phyloP scores from a whole-genome alignment of 2,329 filamentous ascomycete species.

The Penicillium sp. region DNA sequence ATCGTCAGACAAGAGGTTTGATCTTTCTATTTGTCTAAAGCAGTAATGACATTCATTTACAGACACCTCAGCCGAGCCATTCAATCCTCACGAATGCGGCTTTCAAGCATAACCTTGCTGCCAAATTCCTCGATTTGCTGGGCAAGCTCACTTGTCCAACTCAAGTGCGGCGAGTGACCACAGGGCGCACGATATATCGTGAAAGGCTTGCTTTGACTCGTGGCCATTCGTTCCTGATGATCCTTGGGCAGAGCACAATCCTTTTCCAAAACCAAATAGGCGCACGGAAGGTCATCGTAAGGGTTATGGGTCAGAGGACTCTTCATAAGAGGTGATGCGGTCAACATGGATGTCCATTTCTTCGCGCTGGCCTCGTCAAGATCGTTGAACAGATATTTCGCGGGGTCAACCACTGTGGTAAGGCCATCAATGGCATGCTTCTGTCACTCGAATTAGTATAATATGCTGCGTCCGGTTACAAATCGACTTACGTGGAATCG shows the following conservation, averaged over 20 bases:
- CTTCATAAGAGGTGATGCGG: slow-evolving; percentile 26
- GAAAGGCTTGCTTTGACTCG: slow-evolving; percentile 23
- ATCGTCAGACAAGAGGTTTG: too few relatives aligned
- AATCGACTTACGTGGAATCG: slow-evolving; percentile 26
- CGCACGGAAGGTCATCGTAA: slow-evolving; percentile 32
- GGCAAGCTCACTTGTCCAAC: slow-evolving; percentile 29
- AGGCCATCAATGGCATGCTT: slow-evolving; percentile 22
- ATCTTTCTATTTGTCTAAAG: not conserved
- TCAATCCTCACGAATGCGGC: not conserved
- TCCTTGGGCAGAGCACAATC: slow-evolving; percentile 30
- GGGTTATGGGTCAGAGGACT: slow-evolving; percentile 32
- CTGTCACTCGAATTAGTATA: not conserved
- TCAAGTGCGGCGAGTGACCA: slow-evolving; percentile 35
- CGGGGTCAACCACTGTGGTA: slow-evolving; percentile 23
- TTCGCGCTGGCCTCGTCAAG: slow-evolving; percentile 22
- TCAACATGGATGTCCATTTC: slow-evolving; percentile 26
- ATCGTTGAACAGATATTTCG: slow-evolving; percentile 31
- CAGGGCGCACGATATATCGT: slow-evolving; percentile 25
- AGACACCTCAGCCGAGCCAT: too few relatives aligned
- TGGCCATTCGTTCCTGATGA: slow-evolving; percentile 34
- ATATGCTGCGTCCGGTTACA: rapidly evolving
- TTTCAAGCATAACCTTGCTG: not conserved
- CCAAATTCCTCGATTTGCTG: slow-evolving; percentile 25
- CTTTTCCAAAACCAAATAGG: slow-evolving; percentile 31
- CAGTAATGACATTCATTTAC: not conserved